A percentile compares a stretch with the other conserved stretches of the same genome.
These are phyloP conservation scores for Plasmopara halstedii DNA, from an alignment of 352 stramenopile species.

Conservation along the genomic window DNA sequence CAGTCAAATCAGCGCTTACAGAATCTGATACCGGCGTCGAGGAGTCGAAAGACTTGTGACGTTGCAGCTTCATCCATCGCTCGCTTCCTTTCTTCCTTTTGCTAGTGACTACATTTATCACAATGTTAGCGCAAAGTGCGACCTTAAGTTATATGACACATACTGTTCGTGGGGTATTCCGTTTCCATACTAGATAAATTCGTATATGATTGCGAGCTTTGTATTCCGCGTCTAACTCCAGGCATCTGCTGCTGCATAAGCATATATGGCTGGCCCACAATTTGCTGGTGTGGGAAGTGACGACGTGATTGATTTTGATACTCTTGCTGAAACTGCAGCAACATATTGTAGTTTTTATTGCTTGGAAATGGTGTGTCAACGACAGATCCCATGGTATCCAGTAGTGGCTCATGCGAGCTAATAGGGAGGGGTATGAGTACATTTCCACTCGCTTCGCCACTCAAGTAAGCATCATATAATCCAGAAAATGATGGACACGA, in stretches of 20 bases:
- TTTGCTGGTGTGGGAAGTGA: conserved; percentile 41
- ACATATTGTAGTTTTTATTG: conserved; percentile 42
- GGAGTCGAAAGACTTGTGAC: conserved; percentile 55
- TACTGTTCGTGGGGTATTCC: conserved; percentile 41
- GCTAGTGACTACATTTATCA: conserved; percentile 22
- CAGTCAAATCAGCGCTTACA: conserved; percentile 11
- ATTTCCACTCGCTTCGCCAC: conserved; percentile 22
- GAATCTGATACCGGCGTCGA: conserved; percentile 31
- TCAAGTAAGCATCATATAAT: conserved; percentile 51
- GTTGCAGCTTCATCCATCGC: conserved; percentile 61
- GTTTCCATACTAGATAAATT: conserved; percentile 66
- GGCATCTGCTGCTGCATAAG: conserved; percentile 24
- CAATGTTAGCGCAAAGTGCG: conserved; percentile 1
- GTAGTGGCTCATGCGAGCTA: conserved; percentile 20
- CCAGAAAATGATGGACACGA: conserved; percentile 71
- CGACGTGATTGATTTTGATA: conserved; percentile 33
- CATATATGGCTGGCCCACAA: conserved; percentile 33
- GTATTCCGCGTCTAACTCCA: conserved; percentile 30
- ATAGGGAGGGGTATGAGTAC: conserved; percentile 15
- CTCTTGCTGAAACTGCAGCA: conserved; percentile 60
- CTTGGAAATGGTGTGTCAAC: conserved; percentile 8
- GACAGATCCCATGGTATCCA: conserved; percentile 4
- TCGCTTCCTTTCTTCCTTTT: conserved; percentile 64
- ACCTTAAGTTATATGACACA: neutral
- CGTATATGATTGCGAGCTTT: conserved; percentile 67